A percentile compares a stretch with the other conserved stretches of the same genome.
phyloP scores from a whole-genome alignment of 371 early-diverging fungal genomes.

The Rhizopus microsporus region DNA sequence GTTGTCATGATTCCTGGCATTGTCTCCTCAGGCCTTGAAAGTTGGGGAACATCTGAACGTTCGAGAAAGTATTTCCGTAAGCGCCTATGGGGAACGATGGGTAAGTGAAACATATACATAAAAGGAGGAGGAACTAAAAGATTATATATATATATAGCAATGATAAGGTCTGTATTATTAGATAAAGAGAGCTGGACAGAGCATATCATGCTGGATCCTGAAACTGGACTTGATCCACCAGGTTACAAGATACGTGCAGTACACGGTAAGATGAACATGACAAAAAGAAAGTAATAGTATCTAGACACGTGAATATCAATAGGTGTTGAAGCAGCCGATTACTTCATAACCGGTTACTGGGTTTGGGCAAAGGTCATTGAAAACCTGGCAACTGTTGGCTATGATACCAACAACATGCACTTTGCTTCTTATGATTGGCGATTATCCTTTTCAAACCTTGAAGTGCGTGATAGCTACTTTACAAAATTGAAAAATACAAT shows the following conservation, averaged over 20 bases:
- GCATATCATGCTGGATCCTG: constrained; percentile 80
- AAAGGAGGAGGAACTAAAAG: neutral
- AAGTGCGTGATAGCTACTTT: constrained; percentile 86
- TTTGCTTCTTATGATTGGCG: constrained; percentile 96
- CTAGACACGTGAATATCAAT: neutral
- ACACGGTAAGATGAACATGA: constrained; percentile 50
- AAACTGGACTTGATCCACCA: constrained; percentile 88
- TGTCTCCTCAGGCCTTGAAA: constrained; percentile 87
- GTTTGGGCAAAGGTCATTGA: constrained; percentile 89
- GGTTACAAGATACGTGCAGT: constrained; percentile 85
- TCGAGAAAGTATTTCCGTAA: constrained; percentile 84
- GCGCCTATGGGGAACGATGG: constrained; percentile 89
- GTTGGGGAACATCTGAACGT: constrained; percentile 83
- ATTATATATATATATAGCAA: constrained; percentile 43
- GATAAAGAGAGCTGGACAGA: constrained; percentile 88
- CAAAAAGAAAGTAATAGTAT: neutral
- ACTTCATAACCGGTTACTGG: constrained; percentile 94
- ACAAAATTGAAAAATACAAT: constrained; percentile 76
- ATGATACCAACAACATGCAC: constrained; percentile 86
- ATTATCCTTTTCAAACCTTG: constrained; percentile 79
- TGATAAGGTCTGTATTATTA: constrained; percentile 78
- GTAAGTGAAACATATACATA: constrained; percentile 32
- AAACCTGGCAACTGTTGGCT: constrained; percentile 87
- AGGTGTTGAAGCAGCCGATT: constrained; percentile 92
- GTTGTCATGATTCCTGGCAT: constrained; percentile 93